A percentile compares a stretch with the other conserved stretches of the same genome.
These are phyloP conservation scores for Talaromyces sp. DNA, from an alignment of 2,329 filamentous ascomycete genomes.

Conservation along the genomic window DNA sequence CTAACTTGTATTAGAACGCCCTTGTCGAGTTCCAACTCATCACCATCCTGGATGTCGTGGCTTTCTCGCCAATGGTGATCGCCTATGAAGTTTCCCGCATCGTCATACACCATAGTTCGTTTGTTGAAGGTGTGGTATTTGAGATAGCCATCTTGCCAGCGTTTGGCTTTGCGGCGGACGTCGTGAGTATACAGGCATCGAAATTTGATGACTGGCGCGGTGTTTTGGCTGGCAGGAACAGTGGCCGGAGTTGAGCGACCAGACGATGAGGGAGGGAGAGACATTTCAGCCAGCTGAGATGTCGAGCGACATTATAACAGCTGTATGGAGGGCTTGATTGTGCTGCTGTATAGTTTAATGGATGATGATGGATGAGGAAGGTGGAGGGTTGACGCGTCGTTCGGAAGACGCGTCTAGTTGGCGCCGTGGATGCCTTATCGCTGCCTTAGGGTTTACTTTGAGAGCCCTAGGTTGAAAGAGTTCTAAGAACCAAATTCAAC, in stretches of 20 bases:
- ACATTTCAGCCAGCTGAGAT: conserved; percentile 20
- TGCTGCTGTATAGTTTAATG: background rate
- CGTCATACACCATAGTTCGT: conserved; percentile 86
- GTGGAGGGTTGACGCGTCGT: background rate
- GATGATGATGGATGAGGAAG: background rate
- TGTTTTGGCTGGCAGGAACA: conserved; percentile 58
- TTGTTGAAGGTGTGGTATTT: conserved; percentile 90
- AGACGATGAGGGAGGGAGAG: conserved; percentile 28
- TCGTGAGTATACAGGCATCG: conserved; percentile 86
- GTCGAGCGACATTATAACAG: background rate
- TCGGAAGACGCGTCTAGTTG: background rate
- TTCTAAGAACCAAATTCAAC: too few species aligned
- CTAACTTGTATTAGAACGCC: conserved; percentile 76
- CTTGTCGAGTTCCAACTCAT: conserved; percentile 77
- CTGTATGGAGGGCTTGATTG: too few species aligned
- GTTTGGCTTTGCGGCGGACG: conserved; percentile 79
- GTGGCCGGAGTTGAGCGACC: conserved; percentile 33
- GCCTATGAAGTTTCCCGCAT: conserved; percentile 74
- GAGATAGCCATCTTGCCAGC: conserved; percentile 89
- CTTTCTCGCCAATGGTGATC: conserved; percentile 77
- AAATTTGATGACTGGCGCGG: conserved; percentile 76
- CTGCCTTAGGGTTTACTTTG: background rate
- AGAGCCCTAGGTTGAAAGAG: too few species aligned
- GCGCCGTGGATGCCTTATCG: background rate
- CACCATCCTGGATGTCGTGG: conserved; percentile 71